A percentile compares a stretch with the other conserved stretches of the same genome.
phyloP scores from a whole-genome alignment of 2,329 filamentous ascomycete genomes.

The Fusarium falciforme region DNA sequence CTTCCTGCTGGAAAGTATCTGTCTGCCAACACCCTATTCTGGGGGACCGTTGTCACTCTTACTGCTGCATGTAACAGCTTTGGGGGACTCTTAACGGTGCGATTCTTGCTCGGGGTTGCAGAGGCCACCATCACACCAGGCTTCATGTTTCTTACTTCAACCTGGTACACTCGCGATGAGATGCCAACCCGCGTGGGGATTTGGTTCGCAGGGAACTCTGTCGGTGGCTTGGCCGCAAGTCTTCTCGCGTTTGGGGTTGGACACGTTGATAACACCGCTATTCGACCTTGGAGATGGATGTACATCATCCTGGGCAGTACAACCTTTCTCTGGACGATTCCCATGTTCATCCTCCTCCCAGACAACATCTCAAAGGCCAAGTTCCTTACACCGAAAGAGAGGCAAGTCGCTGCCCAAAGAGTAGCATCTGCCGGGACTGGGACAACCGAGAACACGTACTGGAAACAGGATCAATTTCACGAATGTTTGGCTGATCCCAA shows the following conservation, averaged over 20 bases:
- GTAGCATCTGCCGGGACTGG: constrained; percentile 64
- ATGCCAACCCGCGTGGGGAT: constrained; percentile 65
- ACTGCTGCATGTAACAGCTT: constrained; percentile 61
- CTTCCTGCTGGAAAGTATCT: constrained; percentile 62
- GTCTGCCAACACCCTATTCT: constrained; percentile 60
- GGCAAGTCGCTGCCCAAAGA: constrained; percentile 58
- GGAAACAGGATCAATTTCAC: constrained; percentile 61
- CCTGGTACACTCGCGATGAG: constrained; percentile 68
- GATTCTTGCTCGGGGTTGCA: constrained; percentile 65
- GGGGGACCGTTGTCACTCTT: constrained; percentile 59
- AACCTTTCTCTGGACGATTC: constrained; percentile 64
- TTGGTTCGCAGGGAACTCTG: constrained; percentile 66
- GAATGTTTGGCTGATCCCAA: constrained; percentile 69
- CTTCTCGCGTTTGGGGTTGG: constrained; percentile 67
- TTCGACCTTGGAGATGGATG: constrained; percentile 68
- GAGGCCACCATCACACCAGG: constrained; percentile 67
- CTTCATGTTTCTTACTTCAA: constrained; percentile 67
- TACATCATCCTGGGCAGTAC: constrained; percentile 64
- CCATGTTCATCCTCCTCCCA: constrained; percentile 61
- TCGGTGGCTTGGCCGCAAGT: constrained; percentile 60
- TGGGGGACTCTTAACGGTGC: constrained; percentile 60
- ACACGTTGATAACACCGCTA: constrained; percentile 56
- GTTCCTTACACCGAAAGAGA: constrained; percentile 68
- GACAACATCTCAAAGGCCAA: constrained; percentile 65
- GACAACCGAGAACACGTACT: constrained; percentile 59